phyloP scores from a whole-genome alignment of 1,139 yeast species.

The Saccharomycopsis crataegensis region DNA sequence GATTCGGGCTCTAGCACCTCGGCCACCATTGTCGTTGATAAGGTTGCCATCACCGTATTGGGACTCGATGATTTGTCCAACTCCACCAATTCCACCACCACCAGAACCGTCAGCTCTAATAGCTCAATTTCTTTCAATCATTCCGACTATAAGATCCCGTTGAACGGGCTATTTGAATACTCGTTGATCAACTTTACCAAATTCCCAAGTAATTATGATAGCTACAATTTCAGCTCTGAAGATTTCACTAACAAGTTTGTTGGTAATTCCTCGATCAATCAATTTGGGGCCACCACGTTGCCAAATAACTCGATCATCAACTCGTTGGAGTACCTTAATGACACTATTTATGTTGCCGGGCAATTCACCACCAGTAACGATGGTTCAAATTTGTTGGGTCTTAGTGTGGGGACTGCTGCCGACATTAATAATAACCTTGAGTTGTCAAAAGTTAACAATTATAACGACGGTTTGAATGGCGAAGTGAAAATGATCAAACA shows the following conservation, averaged over 20 bases:
- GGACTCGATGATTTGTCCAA: conserved; percentile 40
- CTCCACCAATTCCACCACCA: conserved; percentile 26
- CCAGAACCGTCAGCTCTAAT: conserved; percentile 17
- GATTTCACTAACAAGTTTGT: conserved; percentile 36
- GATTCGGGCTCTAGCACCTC: conserved; percentile 31
- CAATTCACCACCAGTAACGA: conserved; percentile 35
- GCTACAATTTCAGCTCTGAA: conserved; percentile 29
- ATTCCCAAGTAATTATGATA: conserved; percentile 31
- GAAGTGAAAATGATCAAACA: conserved; percentile 27
- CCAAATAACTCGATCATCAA: conserved; percentile 37
- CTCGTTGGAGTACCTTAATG: conserved; percentile 28
- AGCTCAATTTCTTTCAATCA: conserved; percentile 14
- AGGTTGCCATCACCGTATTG: conserved; percentile 48
- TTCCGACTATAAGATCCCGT: conserved; percentile 24
- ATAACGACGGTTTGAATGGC: conserved; percentile 35
- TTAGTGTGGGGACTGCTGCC: conserved; percentile 17
- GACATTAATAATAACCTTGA: conserved; percentile 13
- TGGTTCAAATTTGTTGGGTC: conserved; percentile 30
- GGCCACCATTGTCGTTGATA: conserved; percentile 59
- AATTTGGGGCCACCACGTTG: conserved; percentile 44
- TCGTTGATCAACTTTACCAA: conserved; percentile 60
- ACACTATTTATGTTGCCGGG: conserved; percentile 39
- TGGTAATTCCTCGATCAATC: conserved; percentile 63
- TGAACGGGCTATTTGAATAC: conserved; percentile 81
- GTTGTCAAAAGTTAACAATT: conserved; percentile 16